Evolutionary conservation across 805 yeast species (phyloP).

Genomic region (Lipomyces starkeyi): DNA sequence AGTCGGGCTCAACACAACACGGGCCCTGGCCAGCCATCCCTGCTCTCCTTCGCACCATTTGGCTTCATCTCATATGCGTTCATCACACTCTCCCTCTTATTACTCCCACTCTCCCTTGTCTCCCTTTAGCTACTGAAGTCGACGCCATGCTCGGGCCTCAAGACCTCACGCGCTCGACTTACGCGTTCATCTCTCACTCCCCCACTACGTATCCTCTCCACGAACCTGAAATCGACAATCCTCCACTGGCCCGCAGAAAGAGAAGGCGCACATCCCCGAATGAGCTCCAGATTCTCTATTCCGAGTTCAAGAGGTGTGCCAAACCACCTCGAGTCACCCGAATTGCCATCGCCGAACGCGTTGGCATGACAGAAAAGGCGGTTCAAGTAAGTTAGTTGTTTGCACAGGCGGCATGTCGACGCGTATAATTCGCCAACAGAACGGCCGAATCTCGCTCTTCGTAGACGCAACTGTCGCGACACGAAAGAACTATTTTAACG

Average conservation of each 20-base stretch:
- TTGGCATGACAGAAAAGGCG: conserved; percentile 95
- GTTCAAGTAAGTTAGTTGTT: conserved; percentile 60
- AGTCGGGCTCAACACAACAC: background rate
- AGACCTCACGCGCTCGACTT: conserved; percentile 26
- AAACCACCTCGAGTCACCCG: conserved; percentile 84
- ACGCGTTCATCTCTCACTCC: conserved; percentile 91
- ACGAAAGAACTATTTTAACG: background rate
- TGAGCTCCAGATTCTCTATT: conserved; percentile 80
- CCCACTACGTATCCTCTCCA: conserved; percentile 84
- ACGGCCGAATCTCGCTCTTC: background rate
- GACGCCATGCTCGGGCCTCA: conserved; percentile 20
- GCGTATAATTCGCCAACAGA: background rate
- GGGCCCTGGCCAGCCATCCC: background rate
- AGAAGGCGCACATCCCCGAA: conserved; percentile 93
- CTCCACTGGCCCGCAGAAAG: conserved; percentile 91
- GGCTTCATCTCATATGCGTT: background rate
- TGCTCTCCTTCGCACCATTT: background rate
- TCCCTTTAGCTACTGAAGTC: background rate
- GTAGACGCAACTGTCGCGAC: background rate
- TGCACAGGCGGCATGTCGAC: background rate
- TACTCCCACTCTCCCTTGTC: background rate
- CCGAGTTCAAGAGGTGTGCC: conserved; percentile 74
- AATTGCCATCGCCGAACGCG: conserved; percentile 75
- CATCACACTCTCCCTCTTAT: background rate
- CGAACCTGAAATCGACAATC: conserved; percentile 85